Percentiles rank a stretch among this genome's conserved stretches.
These are phyloP conservation scores for Clavispora carvajalis DNA, from an alignment of 805 yeast genomes.

Conservation along the genomic window DNA sequence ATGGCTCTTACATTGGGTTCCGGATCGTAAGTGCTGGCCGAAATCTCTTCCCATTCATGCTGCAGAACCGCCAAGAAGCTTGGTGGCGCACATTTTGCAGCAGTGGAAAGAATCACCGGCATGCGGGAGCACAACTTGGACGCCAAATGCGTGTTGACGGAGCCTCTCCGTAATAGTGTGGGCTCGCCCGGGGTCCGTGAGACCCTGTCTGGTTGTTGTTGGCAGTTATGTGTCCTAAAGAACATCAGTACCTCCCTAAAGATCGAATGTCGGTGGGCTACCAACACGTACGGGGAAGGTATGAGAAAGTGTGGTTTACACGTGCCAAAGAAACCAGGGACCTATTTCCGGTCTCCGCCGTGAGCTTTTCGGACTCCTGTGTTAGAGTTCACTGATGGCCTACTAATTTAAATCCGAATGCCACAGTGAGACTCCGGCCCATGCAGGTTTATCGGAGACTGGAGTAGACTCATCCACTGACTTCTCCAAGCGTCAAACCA, in stretches of 20 bases:
- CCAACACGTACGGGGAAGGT: not conserved
- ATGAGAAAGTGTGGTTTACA: not conserved
- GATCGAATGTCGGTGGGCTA: conserved; percentile 1
- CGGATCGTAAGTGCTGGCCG: not conserved
- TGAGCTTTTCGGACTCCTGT: not conserved
- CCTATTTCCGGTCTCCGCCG: not conserved
- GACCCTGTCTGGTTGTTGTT: not conserved
- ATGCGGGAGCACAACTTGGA: not conserved
- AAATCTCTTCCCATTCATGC: not conserved
- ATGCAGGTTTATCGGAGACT: not conserved
- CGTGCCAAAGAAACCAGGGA: not conserved
- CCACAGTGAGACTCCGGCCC: conserved; percentile 8
- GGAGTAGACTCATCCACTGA: not conserved
- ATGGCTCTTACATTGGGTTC: conserved; percentile 3
- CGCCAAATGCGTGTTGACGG: not conserved
- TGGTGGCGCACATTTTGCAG: not conserved
- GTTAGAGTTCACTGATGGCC: not conserved
- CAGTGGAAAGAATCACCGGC: not conserved
- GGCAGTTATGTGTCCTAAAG: not conserved
- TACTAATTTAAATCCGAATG: conserved; percentile 1
- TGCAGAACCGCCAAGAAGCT: not conserved
- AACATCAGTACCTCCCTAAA: conserved; percentile 14
- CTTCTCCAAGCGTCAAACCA: too few relatives aligned
- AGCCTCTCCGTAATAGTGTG: not conserved
- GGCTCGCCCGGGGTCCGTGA: not conserved